Base-by-base conservation (phyloP, 768 basidiomycete species). In the Tremella fuciformis region DNA sequence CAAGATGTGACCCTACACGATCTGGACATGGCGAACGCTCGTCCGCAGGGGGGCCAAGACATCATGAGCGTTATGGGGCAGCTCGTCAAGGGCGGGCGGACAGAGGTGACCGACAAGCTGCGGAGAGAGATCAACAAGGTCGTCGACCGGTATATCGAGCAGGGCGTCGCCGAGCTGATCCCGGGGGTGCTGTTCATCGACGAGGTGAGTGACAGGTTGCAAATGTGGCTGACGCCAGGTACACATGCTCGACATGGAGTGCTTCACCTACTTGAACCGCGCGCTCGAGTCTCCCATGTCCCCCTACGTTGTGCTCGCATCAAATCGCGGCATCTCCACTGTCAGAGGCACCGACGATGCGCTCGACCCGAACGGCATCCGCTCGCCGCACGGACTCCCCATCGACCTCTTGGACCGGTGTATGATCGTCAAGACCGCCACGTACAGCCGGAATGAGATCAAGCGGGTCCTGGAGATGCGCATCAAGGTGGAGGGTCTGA, bases 161-260 rank as follows among this genome's bases (percentile, higher is more conserved):
- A 98, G 76, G 94, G 94, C 29, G 91, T 98, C 2, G 96, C 96
- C 11, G 96, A 99, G 78, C 85, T 98, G 21, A 88, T 99, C 1
- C 96, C 96, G 8, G 96, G 96, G 2, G 94, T 99, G 3, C 86
- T 98, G 13, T 99, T 99, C 78, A 93, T 99, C 61, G 96, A 98
- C 75, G 96, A 99, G 84, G 94, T 96, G 67, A 58, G 83, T 71
- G 25, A 15, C 4, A 15, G 6, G 7, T 4, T 46, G 7, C 6
- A 46, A 15, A 46, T 46, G 6, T 15, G 6, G 38, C 57, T 52
- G 34, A 53, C 19, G 13, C 6, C 69, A 96, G 92, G 94, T 98
- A 21, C 96, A 99, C 79, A 98, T 98, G 94, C 85, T 99, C 60
- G 96, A 99, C 76, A 93, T 98, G 70, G 96, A 99, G 77, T 97